A percentile compares a stretch with the other conserved stretches of the same genome.
These are phyloP conservation scores for Colletotrichum neosansevieriae DNA, from an alignment of 2,329 filamentous ascomycete species.

Conservation along the genomic window DNA sequence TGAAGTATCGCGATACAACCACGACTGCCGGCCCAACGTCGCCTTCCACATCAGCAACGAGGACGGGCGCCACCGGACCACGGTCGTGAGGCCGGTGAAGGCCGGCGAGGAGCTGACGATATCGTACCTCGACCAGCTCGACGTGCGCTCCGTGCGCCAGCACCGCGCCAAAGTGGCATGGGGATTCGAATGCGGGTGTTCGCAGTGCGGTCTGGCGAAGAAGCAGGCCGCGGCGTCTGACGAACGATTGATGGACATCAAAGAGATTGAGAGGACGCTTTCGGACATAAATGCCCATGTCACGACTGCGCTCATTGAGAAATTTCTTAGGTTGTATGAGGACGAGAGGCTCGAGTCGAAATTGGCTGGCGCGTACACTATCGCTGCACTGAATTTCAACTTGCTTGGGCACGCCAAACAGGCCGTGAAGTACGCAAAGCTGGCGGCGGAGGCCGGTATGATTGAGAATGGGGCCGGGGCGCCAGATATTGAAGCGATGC, in stretches of 20 bases:
- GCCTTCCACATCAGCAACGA: slow-evolving; percentile 53
- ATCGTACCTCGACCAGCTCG: slow-evolving; percentile 54
- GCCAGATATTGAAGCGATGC: slow-evolving; percentile 37
- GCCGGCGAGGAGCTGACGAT: slow-evolving; percentile 58
- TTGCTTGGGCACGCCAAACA: slow-evolving; percentile 52
- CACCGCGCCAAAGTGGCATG: slow-evolving; percentile 49
- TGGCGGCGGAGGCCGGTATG: slow-evolving; percentile 53
- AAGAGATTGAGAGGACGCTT: slow-evolving; percentile 44
- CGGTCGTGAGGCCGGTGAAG: slow-evolving; percentile 52
- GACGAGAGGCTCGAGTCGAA: slow-evolving; percentile 54
- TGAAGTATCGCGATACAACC: slow-evolving; percentile 54
- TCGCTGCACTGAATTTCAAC: slow-evolving; percentile 55
- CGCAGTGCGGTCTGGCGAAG: slow-evolving; percentile 49
- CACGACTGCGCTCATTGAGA: slow-evolving; percentile 52
- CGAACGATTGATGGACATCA: slow-evolving; percentile 51
- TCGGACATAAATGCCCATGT: slow-evolving; percentile 32
- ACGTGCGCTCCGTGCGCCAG: slow-evolving; percentile 44
- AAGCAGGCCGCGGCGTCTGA: slow-evolving; percentile 50
- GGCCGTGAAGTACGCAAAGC: slow-evolving; percentile 52
- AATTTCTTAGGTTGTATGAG: slow-evolving; percentile 52
- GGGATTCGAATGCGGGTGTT: slow-evolving; percentile 57
- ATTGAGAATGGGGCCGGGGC: slow-evolving; percentile 37
- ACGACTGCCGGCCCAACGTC: slow-evolving; percentile 59
- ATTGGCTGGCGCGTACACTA: slow-evolving; percentile 51
- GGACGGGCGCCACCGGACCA: slow-evolving; percentile 53